phyloP scores from a whole-genome alignment of 2,329 filamentous ascomycete species.

The Claviceps africana region DNA sequence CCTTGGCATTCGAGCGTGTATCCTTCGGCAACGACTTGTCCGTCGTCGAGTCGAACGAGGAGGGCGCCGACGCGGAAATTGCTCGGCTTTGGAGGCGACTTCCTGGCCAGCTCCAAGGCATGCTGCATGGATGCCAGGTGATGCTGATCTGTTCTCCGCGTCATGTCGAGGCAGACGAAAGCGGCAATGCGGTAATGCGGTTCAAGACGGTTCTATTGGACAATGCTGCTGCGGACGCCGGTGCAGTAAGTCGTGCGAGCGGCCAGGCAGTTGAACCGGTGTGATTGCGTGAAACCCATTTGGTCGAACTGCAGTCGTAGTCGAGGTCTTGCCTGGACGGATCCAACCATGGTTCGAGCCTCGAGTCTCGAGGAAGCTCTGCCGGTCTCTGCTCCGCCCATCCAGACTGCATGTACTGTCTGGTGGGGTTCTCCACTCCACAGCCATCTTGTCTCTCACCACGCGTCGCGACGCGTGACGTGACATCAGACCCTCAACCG shows the following conservation, averaged over 20 bases:
- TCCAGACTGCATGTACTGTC: background rate
- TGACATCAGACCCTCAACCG: conserved; percentile 6
- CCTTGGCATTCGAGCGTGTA: conserved; percentile 83
- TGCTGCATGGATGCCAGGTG: conserved; percentile 46
- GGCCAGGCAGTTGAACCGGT: background rate
- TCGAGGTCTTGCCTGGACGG: background rate
- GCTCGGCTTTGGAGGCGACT: conserved; percentile 72
- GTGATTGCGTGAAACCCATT: background rate
- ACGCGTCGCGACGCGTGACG: conserved; percentile 9
- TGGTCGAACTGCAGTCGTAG: background rate
- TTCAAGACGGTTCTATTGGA: too few species aligned
- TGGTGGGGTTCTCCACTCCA: background rate
- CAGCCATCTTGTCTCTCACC: background rate
- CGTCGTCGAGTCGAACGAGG: conserved; percentile 43
- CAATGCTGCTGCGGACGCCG: background rate
- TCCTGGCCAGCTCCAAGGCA: conserved; percentile 60
- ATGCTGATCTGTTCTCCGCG: conserved; percentile 18
- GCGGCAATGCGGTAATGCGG: background rate
- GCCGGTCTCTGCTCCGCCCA: background rate
- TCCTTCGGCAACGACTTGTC: conserved; percentile 57
- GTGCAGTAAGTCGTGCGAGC: background rate
- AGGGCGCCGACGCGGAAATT: conserved; percentile 94
- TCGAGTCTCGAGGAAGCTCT: background rate
- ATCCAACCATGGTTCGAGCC: background rate
- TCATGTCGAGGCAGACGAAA: conserved; percentile 9